phyloP scores from a whole-genome alignment of 1,139 yeast genomes.

The Saccharomyces hybrid region DNA sequence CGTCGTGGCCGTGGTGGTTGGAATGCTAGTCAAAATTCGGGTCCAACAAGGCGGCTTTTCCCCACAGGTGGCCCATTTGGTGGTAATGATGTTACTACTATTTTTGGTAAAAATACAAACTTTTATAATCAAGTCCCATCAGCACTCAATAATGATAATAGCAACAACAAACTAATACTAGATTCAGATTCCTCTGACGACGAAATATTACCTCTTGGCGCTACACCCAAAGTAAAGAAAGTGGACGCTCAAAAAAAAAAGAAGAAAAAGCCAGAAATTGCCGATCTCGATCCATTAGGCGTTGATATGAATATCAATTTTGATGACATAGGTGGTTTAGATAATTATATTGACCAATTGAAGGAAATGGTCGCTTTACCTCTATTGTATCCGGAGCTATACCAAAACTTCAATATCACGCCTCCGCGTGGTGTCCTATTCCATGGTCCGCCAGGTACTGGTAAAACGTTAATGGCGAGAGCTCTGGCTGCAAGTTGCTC shows the following conservation, averaged over 20 bases:
- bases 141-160: constrained; percentile 32
- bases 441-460: constrained; percentile 99
- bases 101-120: constrained; percentile 62
- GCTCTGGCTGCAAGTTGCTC: constrained; percentile 95
- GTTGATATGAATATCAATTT: constrained; percentile 91
- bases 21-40: constrained; percentile 23
- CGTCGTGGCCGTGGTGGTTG: constrained; percentile 33
- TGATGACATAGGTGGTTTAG: constrained; percentile 85
- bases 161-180: constrained; percentile 16
- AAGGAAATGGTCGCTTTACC: constrained; percentile 97
- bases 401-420: constrained; percentile 80
- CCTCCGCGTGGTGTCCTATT: constrained; percentile 97
- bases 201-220: constrained; percentile 35
- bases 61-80: constrained; percentile 99
- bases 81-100: constrained; percentile 75
- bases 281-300: constrained; percentile 93
- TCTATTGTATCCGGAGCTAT: constrained; percentile 83
- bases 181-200: constrained; percentile 74
- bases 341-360: constrained; percentile 79
- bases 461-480: constrained; percentile 95
- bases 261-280: constrained; percentile 57
- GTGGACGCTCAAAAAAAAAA: constrained; percentile 15
- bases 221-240: constrained; percentile 22
- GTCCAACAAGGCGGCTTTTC: constrained; percentile 54
- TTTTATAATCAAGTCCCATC: constrained; percentile 29